Base-by-base conservation (phyloP, 371 early-diverging fungal genomes). In the Circinella umbellata region DNA sequence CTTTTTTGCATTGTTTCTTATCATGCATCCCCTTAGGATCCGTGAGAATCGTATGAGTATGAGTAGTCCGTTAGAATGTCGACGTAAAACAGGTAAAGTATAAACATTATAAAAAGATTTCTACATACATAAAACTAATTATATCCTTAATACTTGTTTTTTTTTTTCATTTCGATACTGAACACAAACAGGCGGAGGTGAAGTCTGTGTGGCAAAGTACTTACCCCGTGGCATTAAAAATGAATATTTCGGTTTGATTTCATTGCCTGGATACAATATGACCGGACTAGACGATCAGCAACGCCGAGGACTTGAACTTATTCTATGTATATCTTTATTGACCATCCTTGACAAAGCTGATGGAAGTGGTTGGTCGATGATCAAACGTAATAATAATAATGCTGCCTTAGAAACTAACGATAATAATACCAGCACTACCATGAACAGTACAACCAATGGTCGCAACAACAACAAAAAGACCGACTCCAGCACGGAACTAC, bases 171-270 rank as follows among this genome's bases (percentile, higher is more conserved):
- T 27, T 27, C 27, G 27, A 2, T 14, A 51, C 15, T 5, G 15
- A 51, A 17, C 51, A 51, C 51, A 17, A 51, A 42, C 42, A 42
- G 11, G 61, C 51, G 63, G 66, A 67, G 76, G 79, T 35, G 76
- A 80, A 59, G 78, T 82, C 18, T 82, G 82, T 71, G 76, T 80
- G 42, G 81, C 84, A 48, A 76, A 78, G 35, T 83, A 83, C 62
- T 47, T 83, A 35, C 80, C 84, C 46, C 70, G 81, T 42, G 76
- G 73, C 3, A 39, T 78, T 47, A 83, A 80, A 55, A 80, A 79
- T 55, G 81, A 77, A 46, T 81, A 83, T 49, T 83, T 83, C 73
- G 84, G 84, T 38, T 69, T 83, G 15, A 61, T 81, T 51, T 79
- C 81, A 17, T 20, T 80, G n/a, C 69, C 79, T 10, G 72, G 74